phyloP scores from a whole-genome alignment of 169 alveolate genomes.

The Plasmodium coatneyi region DNA sequence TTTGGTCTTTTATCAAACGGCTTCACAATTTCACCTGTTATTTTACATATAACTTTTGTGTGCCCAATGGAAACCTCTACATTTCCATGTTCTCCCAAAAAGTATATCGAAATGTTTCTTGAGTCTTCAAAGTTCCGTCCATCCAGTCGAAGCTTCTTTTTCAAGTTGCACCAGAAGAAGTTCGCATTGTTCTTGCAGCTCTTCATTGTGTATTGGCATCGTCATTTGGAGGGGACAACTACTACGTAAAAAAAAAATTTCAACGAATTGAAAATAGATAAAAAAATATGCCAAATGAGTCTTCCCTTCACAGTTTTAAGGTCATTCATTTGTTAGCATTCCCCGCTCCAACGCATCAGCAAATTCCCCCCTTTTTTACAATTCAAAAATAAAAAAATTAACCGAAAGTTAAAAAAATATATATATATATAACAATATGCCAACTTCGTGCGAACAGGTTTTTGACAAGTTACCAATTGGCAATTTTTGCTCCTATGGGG shows the following conservation, averaged over 20 bases:
- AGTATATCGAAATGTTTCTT: constrained; percentile 43
- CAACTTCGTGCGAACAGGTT: not conserved
- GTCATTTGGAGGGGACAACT: not conserved
- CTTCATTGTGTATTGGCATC: constrained; percentile 25
- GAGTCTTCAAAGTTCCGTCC: constrained; percentile 69
- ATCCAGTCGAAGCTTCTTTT: constrained; percentile 48
- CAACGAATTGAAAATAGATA: not conserved
- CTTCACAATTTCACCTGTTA: constrained; percentile 69
- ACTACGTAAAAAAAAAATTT: not conserved
- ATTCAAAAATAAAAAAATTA: not conserved
- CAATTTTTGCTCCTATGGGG: not conserved
- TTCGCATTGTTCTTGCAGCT: constrained; percentile 51
- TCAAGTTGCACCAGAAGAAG: constrained; percentile 48
- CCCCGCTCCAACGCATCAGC: not conserved
- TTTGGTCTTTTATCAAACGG: constrained; percentile 46
- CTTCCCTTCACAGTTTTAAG: not conserved
- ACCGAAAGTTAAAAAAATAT: not conserved
- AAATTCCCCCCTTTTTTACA: not conserved
- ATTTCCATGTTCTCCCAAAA: constrained; percentile 54
- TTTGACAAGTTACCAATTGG: not conserved
- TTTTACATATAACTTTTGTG: constrained; percentile 60
- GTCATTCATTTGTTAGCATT: not conserved
- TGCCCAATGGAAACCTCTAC: constrained; percentile 50
- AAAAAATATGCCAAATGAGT: not conserved
- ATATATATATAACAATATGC: not conserved